Base-by-base conservation (phyloP, 2,329 filamentous ascomycete species). In the Colletotrichum zoysiae region DNA sequence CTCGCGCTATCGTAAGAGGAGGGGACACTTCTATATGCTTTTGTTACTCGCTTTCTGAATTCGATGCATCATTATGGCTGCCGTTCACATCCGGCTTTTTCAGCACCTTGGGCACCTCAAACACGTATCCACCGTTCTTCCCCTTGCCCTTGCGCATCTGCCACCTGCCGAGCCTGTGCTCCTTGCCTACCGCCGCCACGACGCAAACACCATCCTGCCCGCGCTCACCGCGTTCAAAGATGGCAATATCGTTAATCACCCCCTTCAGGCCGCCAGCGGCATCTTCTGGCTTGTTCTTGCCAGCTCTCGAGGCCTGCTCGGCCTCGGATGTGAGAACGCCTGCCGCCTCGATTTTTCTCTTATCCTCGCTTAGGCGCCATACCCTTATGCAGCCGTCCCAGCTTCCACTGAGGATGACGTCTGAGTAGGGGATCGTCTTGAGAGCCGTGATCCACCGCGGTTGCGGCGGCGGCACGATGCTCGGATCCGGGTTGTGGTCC, bases 381-480 rank as follows among this genome's bases (percentile, higher is more conserved):
- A 92, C 92, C 61, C 95, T 88, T 70, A 99, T 87, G 81, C 89
- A 91, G 2, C 96, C 96, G 79, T 97, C 96, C 95, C 95, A 99
- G 81, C 94, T 97, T 42, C 95, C 96, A 75, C 91, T 97, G 62
- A 99, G 86, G 68, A 99, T 90, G 62, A 97, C 85, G 78, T 99
- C 95, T 6, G 94, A 95, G 80, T 95, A 98, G 0, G 96, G 95
- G 60, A 99, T 87, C 0, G 94, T 92, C 60, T 91, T 87, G 55
- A 99, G 85, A 7, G 95, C 95, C 1, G 96, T 99, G 80, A 99
- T 96, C 88, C 93, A 97, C 78, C 95, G 88, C 5, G 96, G 93
- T 75, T 91, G 88, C 1, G 91, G 89, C 30, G 88, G 83, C 55
- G 92, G 86, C 58, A 92, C 84, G 14, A 88, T 85, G n/a, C 86